phyloP scores from a whole-genome alignment of 805 yeast species.

The Kazachstania taianensis region DNA sequence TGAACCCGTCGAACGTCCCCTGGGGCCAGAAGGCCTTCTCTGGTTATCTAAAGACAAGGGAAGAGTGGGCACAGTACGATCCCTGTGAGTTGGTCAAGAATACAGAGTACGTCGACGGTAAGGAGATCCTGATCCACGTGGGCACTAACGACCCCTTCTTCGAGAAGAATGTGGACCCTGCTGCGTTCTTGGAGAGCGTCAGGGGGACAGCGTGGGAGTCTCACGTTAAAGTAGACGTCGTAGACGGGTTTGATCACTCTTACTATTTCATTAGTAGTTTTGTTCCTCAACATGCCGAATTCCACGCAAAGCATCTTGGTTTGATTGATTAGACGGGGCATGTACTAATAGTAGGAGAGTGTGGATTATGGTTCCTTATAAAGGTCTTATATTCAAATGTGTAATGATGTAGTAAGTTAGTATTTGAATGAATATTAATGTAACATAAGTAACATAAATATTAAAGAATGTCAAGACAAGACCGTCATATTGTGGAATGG shows the following conservation, averaged over 20 bases:
- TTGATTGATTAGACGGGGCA: too few relatives aligned
- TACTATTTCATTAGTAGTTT: slow-evolving; percentile 78
- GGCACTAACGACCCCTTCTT: slow-evolving; percentile 74
- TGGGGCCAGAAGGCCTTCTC: slow-evolving; percentile 87
- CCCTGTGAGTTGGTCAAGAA: slow-evolving; percentile 52
- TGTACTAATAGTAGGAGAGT: too few relatives aligned
- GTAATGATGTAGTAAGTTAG: too few relatives aligned
- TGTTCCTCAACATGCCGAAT: slow-evolving; percentile 72
- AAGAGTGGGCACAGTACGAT: slow-evolving; percentile 64
- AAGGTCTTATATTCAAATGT: too few relatives aligned
- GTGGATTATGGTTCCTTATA: too few relatives aligned
- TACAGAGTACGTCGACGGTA: slow-evolving; percentile 37
- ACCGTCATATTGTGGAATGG: too few relatives aligned
- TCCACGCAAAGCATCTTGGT: slow-evolving; percentile 62
- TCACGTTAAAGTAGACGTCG: slow-evolving; percentile 48
- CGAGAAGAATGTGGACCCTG: slow-evolving; percentile 63
- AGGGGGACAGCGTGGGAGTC: slow-evolving; percentile 50
- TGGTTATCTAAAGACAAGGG: slow-evolving; percentile 48
- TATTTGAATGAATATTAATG: too few relatives aligned
- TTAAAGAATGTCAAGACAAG: too few relatives aligned
- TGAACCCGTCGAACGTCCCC: slow-evolving; percentile 63
- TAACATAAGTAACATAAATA: too few relatives aligned
- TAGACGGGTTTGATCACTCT: slow-evolving; percentile 83
- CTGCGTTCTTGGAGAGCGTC: slow-evolving; percentile 49
- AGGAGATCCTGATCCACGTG: slow-evolving; percentile 68